A percentile compares a stretch with the other conserved stretches of the same genome.
Evolutionary conservation across 345 rosid species (phyloP).

Genomic region (Ailanthus altissimus): DNA sequence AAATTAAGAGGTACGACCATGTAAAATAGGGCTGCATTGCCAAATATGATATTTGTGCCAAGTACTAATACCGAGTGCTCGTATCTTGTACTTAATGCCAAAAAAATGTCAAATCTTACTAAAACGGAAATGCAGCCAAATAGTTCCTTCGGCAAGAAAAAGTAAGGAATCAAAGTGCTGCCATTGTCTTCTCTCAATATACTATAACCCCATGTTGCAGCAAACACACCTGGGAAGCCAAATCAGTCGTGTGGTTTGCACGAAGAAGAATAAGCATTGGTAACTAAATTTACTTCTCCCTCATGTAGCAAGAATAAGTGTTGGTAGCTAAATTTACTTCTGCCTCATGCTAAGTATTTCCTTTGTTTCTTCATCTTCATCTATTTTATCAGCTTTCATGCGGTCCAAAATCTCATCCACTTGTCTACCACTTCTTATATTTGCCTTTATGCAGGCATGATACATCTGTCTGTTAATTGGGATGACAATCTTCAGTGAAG

Average conservation of each 20-base stretch:
- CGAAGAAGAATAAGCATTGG: not conserved
- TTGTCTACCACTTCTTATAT: conserved; percentile 44
- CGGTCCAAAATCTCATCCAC: conserved; percentile 43
- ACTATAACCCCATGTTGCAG: not conserved
- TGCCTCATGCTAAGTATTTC: conserved; percentile 31
- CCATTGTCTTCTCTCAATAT: not conserved
- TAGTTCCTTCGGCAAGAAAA: not conserved
- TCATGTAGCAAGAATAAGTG: conserved; percentile 18
- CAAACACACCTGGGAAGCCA: not conserved
- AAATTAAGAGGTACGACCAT: no score
- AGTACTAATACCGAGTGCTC: not conserved
- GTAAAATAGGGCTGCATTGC: no score
- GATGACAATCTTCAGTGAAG: conserved; percentile 37
- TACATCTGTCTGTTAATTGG: conserved; percentile 54
- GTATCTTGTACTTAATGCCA: not conserved
- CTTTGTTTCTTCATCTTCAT: conserved; percentile 51
- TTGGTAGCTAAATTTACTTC: not conserved
- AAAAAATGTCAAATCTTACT: not conserved
- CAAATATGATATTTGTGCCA: no score
- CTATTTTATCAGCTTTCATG: conserved; percentile 59
- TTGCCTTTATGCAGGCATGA: conserved; percentile 58
- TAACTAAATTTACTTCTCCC: conserved; percentile 1
- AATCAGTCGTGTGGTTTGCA: not conserved
- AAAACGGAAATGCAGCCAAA: not conserved
- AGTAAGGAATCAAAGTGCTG: not conserved